Evolutionary conservation across 2,329 filamentous ascomycete species (phyloP).

Genomic region (Grosmannia clavigera): DNA sequence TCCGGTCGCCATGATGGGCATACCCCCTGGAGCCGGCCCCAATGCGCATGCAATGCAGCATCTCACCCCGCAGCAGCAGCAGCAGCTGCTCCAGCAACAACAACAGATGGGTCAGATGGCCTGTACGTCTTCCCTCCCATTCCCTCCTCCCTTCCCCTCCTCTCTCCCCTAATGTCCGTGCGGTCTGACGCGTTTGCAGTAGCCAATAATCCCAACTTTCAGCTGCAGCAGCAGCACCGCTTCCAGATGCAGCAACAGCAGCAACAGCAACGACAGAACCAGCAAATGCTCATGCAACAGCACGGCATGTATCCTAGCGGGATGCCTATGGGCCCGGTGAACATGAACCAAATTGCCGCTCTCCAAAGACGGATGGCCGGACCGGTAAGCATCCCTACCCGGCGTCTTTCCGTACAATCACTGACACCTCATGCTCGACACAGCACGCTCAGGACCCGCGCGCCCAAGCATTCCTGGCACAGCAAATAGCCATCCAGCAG

Average conservation of each 20-base stretch:
- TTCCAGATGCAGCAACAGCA: slow-evolving; percentile 39
- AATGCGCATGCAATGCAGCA: slow-evolving; percentile 63
- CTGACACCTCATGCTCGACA: not conserved
- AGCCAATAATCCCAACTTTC: slow-evolving; percentile 20
- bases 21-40: slow-evolving; percentile 55
- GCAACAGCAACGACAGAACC: slow-evolving; percentile 39
- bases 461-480: slow-evolving; percentile 28
- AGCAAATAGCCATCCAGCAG: slow-evolving; percentile 35
- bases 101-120: slow-evolving; percentile 28
- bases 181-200: slow-evolving; percentile 4
- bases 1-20: slow-evolving; percentile 63
- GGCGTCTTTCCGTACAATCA: not conserved
- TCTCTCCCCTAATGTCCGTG: not conserved
- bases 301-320: slow-evolving; percentile 36
- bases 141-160: slow-evolving; percentile 2
- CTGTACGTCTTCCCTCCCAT: slow-evolving; percentile 15
- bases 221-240: slow-evolving; percentile 40
- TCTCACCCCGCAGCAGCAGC: slow-evolving; percentile 47
- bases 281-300: slow-evolving; percentile 41
- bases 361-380: slow-evolving; percentile 27
- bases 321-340: slow-evolving; percentile 40
- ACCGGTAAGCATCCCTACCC: not conserved
- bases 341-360: slow-evolving; percentile 19
- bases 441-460: slow-evolving; percentile 1
- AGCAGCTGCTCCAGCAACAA: slow-evolving; percentile 47